Evolutionary conservation across 345 rosid species (phyloP), one percentile per base, ranked within the genome.

Genomic region (Hibiscus tridactylites): DNA sequence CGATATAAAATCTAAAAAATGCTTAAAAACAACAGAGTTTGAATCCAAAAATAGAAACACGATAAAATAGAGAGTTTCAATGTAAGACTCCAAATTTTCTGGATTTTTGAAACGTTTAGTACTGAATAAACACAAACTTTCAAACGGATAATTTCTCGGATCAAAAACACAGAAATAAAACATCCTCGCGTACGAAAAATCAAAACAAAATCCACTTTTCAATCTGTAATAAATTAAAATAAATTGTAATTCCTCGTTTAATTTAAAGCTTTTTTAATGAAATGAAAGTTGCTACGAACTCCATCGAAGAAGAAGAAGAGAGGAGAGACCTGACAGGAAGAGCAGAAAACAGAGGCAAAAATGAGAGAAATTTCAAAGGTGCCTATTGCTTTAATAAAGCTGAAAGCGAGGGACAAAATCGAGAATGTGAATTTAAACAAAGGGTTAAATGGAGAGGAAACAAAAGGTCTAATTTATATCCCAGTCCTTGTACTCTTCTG

Each of bases 341-440:
- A 61, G 63, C 70, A 50, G 17, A 50, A 50, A 50, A 50, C 54
- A 50, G 54, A 53, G 21, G 58, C 24, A 49, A 68, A 58, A 17
- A 31, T 6, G 29, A 74, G 70, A 37, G 24, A 53, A 17, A 74
- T 63, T 56, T 59, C 65, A 59, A 24, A 53, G 56, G 11, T 65
- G 68, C 71, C 2, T n/a, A 72, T 73, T 9, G 35, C 80, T 77
- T 76, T 72, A 78, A 81, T 61, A 60, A 79, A 77, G 80, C 63
- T 33, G 1, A 71, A 71, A 75, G 29, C 29, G 24, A 29, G 17
- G 26, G 61, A 13, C 10, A 68, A 57, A 72, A 61, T 50, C n/a
- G 75, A 70, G 58, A 81, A 71, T 74, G 71, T 17, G 47, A 52
- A 59, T 21, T 31, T 24, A 26, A 59, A 9, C 37, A 70, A 71